Percentiles rank a stretch among this genome's conserved stretches.
phyloP scores from a whole-genome alignment of 345 rosid species.

The Aquilaria malaccensis region DNA sequence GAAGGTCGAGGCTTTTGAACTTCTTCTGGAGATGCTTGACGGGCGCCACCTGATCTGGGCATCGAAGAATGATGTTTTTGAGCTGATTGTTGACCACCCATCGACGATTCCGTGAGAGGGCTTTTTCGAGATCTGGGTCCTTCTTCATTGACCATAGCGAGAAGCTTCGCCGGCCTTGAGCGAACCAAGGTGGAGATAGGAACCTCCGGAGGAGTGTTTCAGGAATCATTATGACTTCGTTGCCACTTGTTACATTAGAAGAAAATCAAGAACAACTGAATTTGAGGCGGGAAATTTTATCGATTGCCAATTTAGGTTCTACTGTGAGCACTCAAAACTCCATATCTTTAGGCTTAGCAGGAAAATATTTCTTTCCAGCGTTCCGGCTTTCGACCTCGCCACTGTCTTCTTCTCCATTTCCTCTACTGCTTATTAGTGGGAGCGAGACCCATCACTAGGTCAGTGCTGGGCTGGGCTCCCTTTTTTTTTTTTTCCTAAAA shows the following conservation, averaged over 20 bases:
- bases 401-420: too few relatives aligned
- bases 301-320: background rate
- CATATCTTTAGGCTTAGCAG: too few relatives aligned
- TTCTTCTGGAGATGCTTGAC: conserved; percentile 69
- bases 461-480: too few relatives aligned
- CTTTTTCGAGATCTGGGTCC: conserved; percentile 73
- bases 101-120: conserved; percentile 77
- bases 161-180: conserved; percentile 35
- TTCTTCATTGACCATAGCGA: conserved; percentile 92
- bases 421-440: too few relatives aligned
- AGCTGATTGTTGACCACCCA: conserved; percentile 89
- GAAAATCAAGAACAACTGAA: background rate
- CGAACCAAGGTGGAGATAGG: conserved; percentile 11
- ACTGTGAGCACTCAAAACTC: too few relatives aligned
- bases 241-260: background rate
- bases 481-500: too few relatives aligned
- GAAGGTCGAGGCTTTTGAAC: conserved; percentile 91
- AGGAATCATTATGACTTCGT: background rate
- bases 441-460: too few relatives aligned
- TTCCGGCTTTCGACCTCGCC: too few relatives aligned
- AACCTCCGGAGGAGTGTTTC: conserved; percentile 4
- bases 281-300: background rate
- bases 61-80: conserved; percentile 71
- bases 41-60: conserved; percentile 56
- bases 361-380: too few relatives aligned